These are phyloP conservation scores for Amanita polypyramis DNA, from an alignment of 768 basidiomycete species.

Conservation along the genomic window DNA sequence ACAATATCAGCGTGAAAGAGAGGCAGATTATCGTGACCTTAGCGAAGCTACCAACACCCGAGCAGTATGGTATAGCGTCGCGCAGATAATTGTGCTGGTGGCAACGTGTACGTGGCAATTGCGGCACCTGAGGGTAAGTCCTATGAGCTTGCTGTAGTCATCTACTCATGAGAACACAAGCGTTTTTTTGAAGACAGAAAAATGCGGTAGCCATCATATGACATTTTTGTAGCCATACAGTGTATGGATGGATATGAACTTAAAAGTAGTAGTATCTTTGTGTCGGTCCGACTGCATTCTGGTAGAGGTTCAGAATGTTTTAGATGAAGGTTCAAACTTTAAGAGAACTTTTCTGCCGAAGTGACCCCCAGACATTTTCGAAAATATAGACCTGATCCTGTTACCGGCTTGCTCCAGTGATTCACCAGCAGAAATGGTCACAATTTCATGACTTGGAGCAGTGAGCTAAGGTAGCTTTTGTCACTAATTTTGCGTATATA, in stretches of 20 bases:
- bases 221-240: conserved; percentile 5
- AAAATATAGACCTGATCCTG: conserved; percentile 41
- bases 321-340: conserved; percentile 22
- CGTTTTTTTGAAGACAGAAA: conserved; percentile 85
- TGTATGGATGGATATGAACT: background rate
- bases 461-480: conserved; percentile 35
- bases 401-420: conserved; percentile 27
- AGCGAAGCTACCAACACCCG: conserved; percentile 86
- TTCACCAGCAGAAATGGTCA: conserved; percentile 34
- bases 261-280: too few relatives aligned
- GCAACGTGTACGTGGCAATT: conserved; percentile 90
- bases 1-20: conserved; percentile 95
- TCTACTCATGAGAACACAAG: conserved; percentile 24
- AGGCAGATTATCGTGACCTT: conserved; percentile 79
- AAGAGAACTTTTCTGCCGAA: conserved; percentile 34
- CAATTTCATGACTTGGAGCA: conserved; percentile 59
- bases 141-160: background rate
- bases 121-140: conserved; percentile 74
- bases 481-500: background rate
- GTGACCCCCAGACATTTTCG: conserved; percentile 23
- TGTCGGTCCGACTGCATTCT: too few relatives aligned
- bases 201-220: conserved; percentile 27
- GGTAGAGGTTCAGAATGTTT: conserved; percentile 6
- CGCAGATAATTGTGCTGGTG: conserved; percentile 78
- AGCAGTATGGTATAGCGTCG: conserved; percentile 90